phyloP scores from a whole-genome alignment of 208 protist species.

The Crithidia bombi region DNA sequence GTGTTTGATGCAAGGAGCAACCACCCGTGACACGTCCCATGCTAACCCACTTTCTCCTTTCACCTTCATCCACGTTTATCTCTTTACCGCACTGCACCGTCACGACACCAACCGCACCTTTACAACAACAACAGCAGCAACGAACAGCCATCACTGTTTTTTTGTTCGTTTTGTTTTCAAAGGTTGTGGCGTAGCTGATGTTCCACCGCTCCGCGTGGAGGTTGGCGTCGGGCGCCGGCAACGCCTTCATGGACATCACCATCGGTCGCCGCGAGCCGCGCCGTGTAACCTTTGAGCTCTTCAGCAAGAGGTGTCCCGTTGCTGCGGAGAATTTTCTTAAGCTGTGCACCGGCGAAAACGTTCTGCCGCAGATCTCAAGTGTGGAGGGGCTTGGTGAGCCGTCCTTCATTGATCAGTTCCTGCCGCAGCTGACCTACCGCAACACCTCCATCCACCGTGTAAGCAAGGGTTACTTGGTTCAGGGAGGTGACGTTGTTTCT shows the following conservation, averaged over 20 bases:
- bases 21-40: no score
- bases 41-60: not conserved
- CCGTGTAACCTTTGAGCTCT: conserved; percentile 84
- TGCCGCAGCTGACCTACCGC: conserved; percentile 91
- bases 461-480: conserved; percentile 89
- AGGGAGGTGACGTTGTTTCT: conserved; percentile 89
- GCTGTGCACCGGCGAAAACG: conserved; percentile 88
- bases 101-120: no score
- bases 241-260: conserved; percentile 81
- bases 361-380: conserved; percentile 61
- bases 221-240: conserved; percentile 36
- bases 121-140: no score
- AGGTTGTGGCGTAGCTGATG: conserved; percentile 30
- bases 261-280: conserved; percentile 56
- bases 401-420: conserved; percentile 77
- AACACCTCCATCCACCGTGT: conserved; percentile 93
- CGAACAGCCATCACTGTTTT: not conserved
- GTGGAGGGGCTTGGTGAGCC: conserved; percentile 65
- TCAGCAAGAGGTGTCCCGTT: conserved; percentile 71
- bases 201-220: conserved; percentile 30
- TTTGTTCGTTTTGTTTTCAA: not conserved
- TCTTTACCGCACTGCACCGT: no score
- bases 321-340: conserved; percentile 89
- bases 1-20: no score
- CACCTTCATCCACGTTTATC: no score